Conservation (phyloP, 345 rosid genomes). For the Ceriops zippeliana region DNA sequence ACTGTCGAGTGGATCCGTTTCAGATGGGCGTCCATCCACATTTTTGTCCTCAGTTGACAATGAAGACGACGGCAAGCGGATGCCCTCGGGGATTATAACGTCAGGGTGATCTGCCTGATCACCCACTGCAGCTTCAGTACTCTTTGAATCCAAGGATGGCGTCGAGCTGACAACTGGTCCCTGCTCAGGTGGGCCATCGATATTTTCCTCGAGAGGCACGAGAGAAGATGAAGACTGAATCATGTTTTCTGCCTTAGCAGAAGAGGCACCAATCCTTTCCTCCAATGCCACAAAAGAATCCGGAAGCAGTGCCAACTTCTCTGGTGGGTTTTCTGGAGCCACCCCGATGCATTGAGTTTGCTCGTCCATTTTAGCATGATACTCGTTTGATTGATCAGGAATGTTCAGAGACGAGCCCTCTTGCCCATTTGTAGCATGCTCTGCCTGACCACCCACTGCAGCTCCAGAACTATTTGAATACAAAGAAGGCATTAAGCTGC, state of each 20-base stretch:
- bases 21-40: slow-evolving; percentile 4
- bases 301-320: background rate
- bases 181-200: background rate
- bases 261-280: slow-evolving; percentile 8
- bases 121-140: slow-evolving; percentile 7
- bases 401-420: background rate
- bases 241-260: background rate
- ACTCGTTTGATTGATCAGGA: background rate
- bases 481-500: background rate
- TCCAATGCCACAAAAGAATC: background rate
- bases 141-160: background rate
- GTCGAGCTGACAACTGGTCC: background rate
- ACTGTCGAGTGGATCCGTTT: slow-evolving; percentile 1
- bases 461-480: slow-evolving; percentile 2
- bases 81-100: background rate
- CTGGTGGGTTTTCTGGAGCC: background rate
- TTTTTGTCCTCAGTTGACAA: slow-evolving; percentile 17
- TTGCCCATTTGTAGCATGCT: background rate
- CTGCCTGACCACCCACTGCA: slow-evolving; percentile 7
- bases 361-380: background rate
- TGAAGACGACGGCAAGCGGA: slow-evolving; percentile 4
- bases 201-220: background rate
- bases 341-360: background rate
- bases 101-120: background rate
- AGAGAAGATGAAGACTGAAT: background rate